These are phyloP conservation scores for Trichoderma sp. DNA, from an alignment of 2,329 filamentous ascomycete genomes.

Conservation along the genomic window DNA sequence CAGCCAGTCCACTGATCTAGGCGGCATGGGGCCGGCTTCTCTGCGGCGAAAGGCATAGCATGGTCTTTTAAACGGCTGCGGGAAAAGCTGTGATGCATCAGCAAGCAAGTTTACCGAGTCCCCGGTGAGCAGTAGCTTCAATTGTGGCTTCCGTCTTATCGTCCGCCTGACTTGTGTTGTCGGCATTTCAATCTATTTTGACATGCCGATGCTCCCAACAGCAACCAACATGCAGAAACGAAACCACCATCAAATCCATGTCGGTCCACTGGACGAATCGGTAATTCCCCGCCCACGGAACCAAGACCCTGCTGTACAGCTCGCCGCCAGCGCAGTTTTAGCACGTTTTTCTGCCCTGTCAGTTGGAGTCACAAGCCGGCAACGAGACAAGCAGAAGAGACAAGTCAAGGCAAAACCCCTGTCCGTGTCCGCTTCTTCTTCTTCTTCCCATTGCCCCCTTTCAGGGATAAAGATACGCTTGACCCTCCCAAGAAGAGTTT, in stretches of 20 bases:
- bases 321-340: not conserved
- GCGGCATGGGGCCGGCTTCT: not conserved
- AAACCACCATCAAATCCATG: not conserved
- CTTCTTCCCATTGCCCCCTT: conserved; percentile 2
- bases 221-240: not conserved
- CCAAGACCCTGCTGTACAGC: not conserved
- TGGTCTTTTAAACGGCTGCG: too few relatives aligned
- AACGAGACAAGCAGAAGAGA: not conserved
- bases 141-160: not conserved
- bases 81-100: not conserved
- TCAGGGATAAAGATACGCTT: conserved; percentile 22
- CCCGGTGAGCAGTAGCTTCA: too few relatives aligned
- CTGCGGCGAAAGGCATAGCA: not conserved
- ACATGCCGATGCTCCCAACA: not conserved
- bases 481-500: conserved; percentile 4
- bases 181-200: not conserved
- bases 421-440: not conserved
- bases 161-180: not conserved
- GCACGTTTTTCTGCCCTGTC: not conserved
- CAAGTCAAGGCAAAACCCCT: not conserved
- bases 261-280: not conserved
- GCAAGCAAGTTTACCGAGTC: not conserved
- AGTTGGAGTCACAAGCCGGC: not conserved
- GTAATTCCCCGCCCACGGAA: not conserved
- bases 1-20: not conserved